These are phyloP conservation scores for Penicillium sp. DNA, from an alignment of 2,329 filamentous ascomycete genomes.

Conservation along the genomic window DNA sequence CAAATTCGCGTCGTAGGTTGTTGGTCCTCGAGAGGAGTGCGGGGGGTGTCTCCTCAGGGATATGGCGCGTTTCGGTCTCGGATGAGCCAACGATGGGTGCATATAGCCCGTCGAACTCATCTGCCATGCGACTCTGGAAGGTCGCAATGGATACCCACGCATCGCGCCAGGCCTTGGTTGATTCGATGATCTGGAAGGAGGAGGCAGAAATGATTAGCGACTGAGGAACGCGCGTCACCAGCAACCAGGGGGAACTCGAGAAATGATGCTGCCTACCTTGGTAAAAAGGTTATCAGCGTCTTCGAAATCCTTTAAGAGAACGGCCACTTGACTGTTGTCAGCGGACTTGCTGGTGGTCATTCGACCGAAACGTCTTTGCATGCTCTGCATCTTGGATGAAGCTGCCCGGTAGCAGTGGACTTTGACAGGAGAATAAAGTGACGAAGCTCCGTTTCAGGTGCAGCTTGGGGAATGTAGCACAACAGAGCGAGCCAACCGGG, in stretches of 20 bases:
- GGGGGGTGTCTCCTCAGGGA: constrained; percentile 66
- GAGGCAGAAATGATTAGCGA: constrained; percentile 8
- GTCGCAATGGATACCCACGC: constrained; percentile 75
- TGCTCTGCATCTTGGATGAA: constrained; percentile 46
- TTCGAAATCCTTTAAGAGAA: constrained; percentile 78
- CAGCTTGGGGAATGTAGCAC: constrained; percentile 1
- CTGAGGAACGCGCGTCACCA: constrained; percentile 12
- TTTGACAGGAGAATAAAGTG: not conserved
- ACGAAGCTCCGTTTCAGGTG: not conserved
- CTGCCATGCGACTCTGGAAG: constrained; percentile 69
- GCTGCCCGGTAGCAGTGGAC: constrained; percentile 7
- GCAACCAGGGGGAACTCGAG: constrained; percentile 8
- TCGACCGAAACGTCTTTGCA: constrained; percentile 74
- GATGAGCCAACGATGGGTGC: constrained; percentile 74
- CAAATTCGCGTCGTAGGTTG: constrained; percentile 69
- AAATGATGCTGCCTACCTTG: constrained; percentile 59
- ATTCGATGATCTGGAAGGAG: constrained; percentile 70
- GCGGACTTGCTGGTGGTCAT: constrained; percentile 73
- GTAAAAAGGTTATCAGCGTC: constrained; percentile 76
- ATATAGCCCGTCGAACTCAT: constrained; percentile 75
- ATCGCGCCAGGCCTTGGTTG: constrained; percentile 77
- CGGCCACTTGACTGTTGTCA: constrained; percentile 76
- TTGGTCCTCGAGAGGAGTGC: constrained; percentile 68
- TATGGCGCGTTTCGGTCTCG: constrained; percentile 61
- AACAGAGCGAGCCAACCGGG: not conserved